Percentiles rank a stretch among this genome's conserved stretches.
phyloP scores from a whole-genome alignment of 73 alveolate genomes.

The Paramecium sexaurelia region DNA sequence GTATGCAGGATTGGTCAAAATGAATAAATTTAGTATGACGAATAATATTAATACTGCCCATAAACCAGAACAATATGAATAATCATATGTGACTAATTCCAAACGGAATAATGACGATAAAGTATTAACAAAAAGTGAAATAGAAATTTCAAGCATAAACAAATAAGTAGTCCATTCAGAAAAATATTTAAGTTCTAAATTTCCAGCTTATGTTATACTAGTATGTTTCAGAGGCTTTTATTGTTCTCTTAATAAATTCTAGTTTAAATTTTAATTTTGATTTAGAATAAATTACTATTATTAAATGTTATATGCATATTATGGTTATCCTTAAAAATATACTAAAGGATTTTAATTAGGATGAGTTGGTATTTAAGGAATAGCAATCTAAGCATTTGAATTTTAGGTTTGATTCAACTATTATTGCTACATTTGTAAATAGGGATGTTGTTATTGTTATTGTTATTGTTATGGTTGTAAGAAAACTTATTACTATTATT shows the following conservation, averaged over 20 bases:
- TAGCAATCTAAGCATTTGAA: background rate
- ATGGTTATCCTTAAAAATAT: background rate
- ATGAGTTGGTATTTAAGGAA: background rate
- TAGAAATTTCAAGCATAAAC: background rate
- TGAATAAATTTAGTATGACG: background rate
- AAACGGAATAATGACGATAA: background rate
- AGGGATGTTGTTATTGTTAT: background rate
- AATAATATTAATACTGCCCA: background rate
- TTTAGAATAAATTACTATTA: background rate
- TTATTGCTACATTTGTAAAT: background rate
- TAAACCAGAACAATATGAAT: background rate
- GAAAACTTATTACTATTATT: background rate
- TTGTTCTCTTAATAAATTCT: background rate
- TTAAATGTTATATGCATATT: background rate
- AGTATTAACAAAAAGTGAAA: background rate
- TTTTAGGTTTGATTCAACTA: background rate
- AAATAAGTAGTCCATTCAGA: background rate
- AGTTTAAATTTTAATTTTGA: background rate
- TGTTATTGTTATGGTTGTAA: background rate
- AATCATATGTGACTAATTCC: background rate
- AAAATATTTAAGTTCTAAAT: background rate
- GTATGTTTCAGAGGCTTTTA: background rate
- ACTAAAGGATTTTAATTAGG: background rate
- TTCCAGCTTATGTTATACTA: background rate
- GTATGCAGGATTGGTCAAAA: background rate